Evolutionary conservation across 1,139 yeast genomes (phyloP).

Genomic region (Taphrina sp.): DNA sequence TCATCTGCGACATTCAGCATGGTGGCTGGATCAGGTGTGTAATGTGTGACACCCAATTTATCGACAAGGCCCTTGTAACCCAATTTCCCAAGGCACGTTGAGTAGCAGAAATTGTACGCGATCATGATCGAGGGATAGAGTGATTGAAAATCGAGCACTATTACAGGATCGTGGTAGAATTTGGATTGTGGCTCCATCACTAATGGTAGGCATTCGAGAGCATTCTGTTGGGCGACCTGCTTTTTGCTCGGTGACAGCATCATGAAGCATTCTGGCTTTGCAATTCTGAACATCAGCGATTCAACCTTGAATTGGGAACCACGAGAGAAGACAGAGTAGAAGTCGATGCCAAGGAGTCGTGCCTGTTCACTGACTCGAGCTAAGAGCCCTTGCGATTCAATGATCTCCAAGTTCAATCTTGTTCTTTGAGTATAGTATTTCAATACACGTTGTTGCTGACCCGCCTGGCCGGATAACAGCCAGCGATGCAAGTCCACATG

Average conservation of each 20-base stretch:
- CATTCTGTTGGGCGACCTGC: conserved; percentile 80
- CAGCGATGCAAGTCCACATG: conserved; percentile 55
- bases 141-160: conserved; percentile 90
- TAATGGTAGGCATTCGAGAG: conserved; percentile 82
- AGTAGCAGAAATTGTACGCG: conserved; percentile 88
- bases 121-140: conserved; percentile 88
- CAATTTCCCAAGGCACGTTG: conserved; percentile 77
- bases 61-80: conserved; percentile 53
- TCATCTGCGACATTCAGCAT: conserved; percentile 56
- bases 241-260: conserved; percentile 75
- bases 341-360: conserved; percentile 82
- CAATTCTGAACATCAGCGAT: conserved; percentile 68
- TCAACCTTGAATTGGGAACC: conserved; percentile 96
- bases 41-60: conserved; percentile 53
- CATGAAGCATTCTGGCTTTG: conserved; percentile 71
- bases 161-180: conserved; percentile 81
- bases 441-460: conserved; percentile 48
- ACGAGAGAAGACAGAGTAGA: conserved; percentile 77
- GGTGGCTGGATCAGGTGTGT: conserved; percentile 57
- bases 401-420: conserved; percentile 52
- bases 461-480: conserved; percentile 44
- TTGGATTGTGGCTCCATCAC: conserved; percentile 89
- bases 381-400: conserved; percentile 64
- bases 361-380: conserved; percentile 79
- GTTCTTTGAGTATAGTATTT: conserved; percentile 57